Evolutionary conservation across 2,329 filamentous ascomycete species (phyloP), one percentile per base, ranked within the genome.

Genomic region (Pseudogymnoascus sp.): DNA sequence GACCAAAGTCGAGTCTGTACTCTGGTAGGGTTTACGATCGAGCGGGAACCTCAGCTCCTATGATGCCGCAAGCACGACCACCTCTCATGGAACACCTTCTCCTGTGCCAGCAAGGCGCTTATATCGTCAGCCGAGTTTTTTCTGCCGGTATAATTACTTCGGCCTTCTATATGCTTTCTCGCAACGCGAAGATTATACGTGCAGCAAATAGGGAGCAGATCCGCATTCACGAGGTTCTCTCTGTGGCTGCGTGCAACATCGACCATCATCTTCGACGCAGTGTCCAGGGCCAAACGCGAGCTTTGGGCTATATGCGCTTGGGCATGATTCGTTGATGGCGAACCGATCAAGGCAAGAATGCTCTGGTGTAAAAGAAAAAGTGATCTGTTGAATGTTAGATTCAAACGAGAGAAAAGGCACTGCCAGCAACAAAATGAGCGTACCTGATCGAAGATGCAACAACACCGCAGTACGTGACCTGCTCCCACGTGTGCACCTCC

Each of bases 231-330:
- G 21, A 28, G 49, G 49, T 59, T 23, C 23, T 25, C 34, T 31
- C 23, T 28, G 16, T 59, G 49, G 21, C 34, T 23, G 23, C 34
- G n/a, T 59, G 49, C 18, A 14, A 59, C 49, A 25, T 59, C 49
- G 23, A 59, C 49, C 49, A 59, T 59, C 23, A 59, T 59, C 49
- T 18, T 59, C 49, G 49, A 28, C n/a, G 49, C 49, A 28, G 49
- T 59, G 49, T 59, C 49, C 16, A 59, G 34, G n/a, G 49, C 49
- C 21, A 31, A 23, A n/a, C 34, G 23, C n/a, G 49, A 59, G 49
- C 34, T 59, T 59, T 59, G 49, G 31, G 31, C 31, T 34, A 34
- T 34, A 23, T 18, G 49, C 49, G 12, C 23, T 59, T 59, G 49
- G n/a, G 23, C 23, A n/a, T n/a, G 49, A 23, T 59, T 11, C 23